Base-by-base conservation (phyloP, 768 basidiomycete genomes). In the Boletus insuetus region DNA sequence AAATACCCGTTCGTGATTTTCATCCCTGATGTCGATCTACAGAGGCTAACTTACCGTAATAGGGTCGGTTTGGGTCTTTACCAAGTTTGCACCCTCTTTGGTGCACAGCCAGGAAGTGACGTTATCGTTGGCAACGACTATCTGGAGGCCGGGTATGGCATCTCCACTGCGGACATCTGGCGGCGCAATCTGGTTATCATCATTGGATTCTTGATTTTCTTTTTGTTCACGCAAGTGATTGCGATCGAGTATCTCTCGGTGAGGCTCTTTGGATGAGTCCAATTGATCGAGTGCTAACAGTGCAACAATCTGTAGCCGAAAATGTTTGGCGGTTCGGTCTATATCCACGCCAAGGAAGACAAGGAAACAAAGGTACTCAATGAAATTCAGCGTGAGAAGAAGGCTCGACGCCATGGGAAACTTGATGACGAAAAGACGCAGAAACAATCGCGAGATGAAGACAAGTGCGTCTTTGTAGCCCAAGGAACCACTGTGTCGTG, bases 81-180 rank as follows among this genome's bases (percentile, higher is more conserved):
- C 61, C 92, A 94, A 73, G 82, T 81, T 11, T 94, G 92, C 70
- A 89, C 89, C 0, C 72, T 93, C 20, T 80, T 79, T 53, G 91
- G 91, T n/a, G 73, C 88, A 1, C 61, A 67, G 4, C 69, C 79
- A 0, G 91, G 91, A 1, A 79, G 76, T 32, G 74, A 74, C 51
- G 48, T 73, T 31, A 82, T 93, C 53, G 59, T 71, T 11, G 92
- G 92, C 4, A 68, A 71, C 9, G 63, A 69, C 20, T 97, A 97
- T 69, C 71, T 94, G 46, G 59, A 73, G 12, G 81, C 78, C 3
- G 79, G 79, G 0, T 89, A 77, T 61, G 77, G 73, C 3, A 63
- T 87, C 48, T 66, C 76, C 46, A 64, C 69, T 20, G 69, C 70
- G 11, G 81, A 88, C 58, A 64, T 87, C 41, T 89, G 87, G 87